phyloP scores from a whole-genome alignment of 768 basidiomycete species.

The Hygrophorus pudorinus region DNA sequence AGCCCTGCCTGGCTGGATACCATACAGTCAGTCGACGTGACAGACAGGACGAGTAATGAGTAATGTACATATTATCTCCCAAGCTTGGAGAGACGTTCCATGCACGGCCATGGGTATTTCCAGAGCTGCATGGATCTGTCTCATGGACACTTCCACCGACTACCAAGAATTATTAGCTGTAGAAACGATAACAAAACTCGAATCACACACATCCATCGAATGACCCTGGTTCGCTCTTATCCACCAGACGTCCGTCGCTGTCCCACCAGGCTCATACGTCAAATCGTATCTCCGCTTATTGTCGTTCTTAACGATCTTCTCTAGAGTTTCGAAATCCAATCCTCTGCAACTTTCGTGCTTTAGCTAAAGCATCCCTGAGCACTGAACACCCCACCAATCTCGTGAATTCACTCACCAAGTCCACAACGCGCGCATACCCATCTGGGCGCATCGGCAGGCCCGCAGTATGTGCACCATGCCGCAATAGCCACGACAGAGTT shows the following conservation, averaged over 20 bases:
- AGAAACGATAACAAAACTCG: neutral
- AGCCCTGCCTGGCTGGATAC: constrained; percentile 37
- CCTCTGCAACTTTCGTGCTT: constrained; percentile 41
- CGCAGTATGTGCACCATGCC: constrained; percentile 59
- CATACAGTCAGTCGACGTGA: neutral
- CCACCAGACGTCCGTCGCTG: constrained; percentile 32
- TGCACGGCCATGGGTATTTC: constrained; percentile 49
- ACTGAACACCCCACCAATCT: neutral
- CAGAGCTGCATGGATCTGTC: constrained; percentile 34
- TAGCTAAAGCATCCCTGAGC: constrained; percentile 29
- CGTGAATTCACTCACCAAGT: constrained; percentile 46
- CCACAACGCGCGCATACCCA: constrained; percentile 63
- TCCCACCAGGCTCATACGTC: constrained; percentile 27
- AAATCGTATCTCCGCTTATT: constrained; percentile 23
- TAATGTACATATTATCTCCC: constrained; percentile 43
- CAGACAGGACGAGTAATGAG: neutral
- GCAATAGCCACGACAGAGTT: constrained; percentile 43
- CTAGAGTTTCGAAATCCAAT: constrained; percentile 34
- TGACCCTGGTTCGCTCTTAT: constrained; percentile 68
- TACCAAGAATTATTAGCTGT: neutral
- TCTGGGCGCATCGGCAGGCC: constrained; percentile 58
- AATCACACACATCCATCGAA: constrained; percentile 37
- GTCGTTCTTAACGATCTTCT: constrained; percentile 42
- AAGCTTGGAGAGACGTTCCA: constrained; percentile 46
- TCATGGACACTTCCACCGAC: constrained; percentile 35